Conservation (phyloP, 257 asterid genomes). For the Perilla frutescens region DNA sequence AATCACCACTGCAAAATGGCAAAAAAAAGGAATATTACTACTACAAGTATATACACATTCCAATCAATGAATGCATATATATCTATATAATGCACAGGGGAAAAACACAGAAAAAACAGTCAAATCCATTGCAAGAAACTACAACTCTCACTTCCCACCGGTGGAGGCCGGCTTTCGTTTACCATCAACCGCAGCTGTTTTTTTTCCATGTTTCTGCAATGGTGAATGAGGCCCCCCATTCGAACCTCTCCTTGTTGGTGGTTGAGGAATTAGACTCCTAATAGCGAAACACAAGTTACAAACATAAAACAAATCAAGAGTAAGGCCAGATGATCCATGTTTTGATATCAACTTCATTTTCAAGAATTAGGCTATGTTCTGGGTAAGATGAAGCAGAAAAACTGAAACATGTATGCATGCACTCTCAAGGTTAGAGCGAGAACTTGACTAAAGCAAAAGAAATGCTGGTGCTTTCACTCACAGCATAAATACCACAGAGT, state of each 20-base stretch:
- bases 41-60: conserved; percentile 24
- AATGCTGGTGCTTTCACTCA: too few species aligned
- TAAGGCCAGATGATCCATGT: background rate
- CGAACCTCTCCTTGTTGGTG: conserved; percentile 55
- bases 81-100: conserved; percentile 44
- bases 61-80: conserved; percentile 34
- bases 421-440: too few species aligned
- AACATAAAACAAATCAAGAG: too few species aligned
- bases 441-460: background rate
- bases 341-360: conserved; percentile 2
- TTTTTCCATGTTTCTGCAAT: conserved; percentile 50
- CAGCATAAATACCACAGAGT: too few species aligned
- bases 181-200: conserved; percentile 47
- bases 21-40: conserved; percentile 23
- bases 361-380: background rate
- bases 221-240: conserved; percentile 56
- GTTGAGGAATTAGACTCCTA: conserved; percentile 71
- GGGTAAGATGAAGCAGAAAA: too few species aligned
- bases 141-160: conserved; percentile 55
- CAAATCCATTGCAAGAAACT: conserved; percentile 15
- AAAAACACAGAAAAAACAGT: conserved; percentile 26
- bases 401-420: too few species aligned
- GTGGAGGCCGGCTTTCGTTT: conserved; percentile 50
- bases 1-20: conserved; percentile 42
- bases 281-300: background rate